Base-by-base conservation (phyloP, 1,139 yeast genomes). In the Kazachstania sp. region DNA sequence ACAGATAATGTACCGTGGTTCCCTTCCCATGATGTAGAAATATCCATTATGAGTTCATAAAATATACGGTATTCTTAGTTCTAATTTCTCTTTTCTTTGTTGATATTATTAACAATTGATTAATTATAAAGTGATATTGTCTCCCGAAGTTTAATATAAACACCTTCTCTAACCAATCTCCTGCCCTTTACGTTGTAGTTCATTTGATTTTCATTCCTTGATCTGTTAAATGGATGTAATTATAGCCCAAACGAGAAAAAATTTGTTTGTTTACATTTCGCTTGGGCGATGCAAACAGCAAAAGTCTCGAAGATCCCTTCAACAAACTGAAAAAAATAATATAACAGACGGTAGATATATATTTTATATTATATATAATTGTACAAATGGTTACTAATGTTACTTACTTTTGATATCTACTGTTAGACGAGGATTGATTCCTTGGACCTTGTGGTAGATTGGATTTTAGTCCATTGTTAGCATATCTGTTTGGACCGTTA, bases 1-100 rank as follows among this genome's bases (percentile, higher is more conserved):
- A 66, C 67, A 34, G 61, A 73, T 64, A 52, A 71, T 50, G 62
- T 75, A 71, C 64, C 71, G 59, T 59, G 63, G 29, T 54, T 60
- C n/a, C 64, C 63, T 47, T 49, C 52, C 60, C 60, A 57, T n/a
- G 43, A 18, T 16, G 38, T 43, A 35, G 43, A 20, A 12, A 40
- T 40, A 12, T 39, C 42, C 42, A 39, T 39, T 18, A 11, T 32
- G 28, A 23, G 8, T 23, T 4, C 28, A 23, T 23, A 23, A 23
- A 23, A 4, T 30, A n/a, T n/a, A 30, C 34, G 6, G 4, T 30
- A 30, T 30, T 30, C 11, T n/a, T n/a, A n/a, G n/a, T n/a, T n/a
- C n/a, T n/a, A n/a, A n/a, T n/a, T n/a, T n/a, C n/a, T n/a, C n/a
- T n/a, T n/a, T n/a, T n/a, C n/a, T n/a, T n/a, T n/a, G n/a, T n/a